Conservation (phyloP, 352 stramenopile species). For the Plasmopara halstedii region DNA sequence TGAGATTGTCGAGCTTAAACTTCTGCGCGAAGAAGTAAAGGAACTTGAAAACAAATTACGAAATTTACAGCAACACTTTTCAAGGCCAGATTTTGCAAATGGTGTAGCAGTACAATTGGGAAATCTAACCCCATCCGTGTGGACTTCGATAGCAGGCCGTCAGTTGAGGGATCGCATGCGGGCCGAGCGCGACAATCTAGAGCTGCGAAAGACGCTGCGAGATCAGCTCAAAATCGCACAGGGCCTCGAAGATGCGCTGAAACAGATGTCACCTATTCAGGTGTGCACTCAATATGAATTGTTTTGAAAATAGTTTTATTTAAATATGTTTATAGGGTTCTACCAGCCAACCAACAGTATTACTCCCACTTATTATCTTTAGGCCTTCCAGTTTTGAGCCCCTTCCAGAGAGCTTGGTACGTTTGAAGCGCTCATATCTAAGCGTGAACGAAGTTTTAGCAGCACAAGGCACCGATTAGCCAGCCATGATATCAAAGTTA, state of each 20-base stretch:
- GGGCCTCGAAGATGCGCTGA: constrained; percentile 25
- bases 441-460: constrained; percentile 12
- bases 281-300: constrained; percentile 7
- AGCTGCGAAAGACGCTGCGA: constrained; percentile 17
- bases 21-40: constrained; percentile 21
- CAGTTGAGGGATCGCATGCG: constrained; percentile 21
- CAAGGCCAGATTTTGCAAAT: neutral
- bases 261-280: constrained; percentile 17
- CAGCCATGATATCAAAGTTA: constrained; percentile 20
- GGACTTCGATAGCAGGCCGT: constrained; percentile 19
- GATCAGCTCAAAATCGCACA: constrained; percentile 25
- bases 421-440: constrained; percentile 16
- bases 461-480: constrained; percentile 10
- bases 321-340: constrained; percentile 1
- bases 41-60: constrained; percentile 26
- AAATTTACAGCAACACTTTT: constrained; percentile 11
- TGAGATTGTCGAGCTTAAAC: constrained; percentile 28
- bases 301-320: neutral
- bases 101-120: constrained; percentile 1
- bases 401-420: constrained; percentile 13
- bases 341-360: constrained; percentile 1
- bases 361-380: constrained; percentile 16
- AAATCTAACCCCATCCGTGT: constrained; percentile 15
- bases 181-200: constrained; percentile 22
- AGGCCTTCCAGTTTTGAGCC: constrained; percentile 16